phyloP scores from a whole-genome alignment of 805 yeast genomes.

The Candida ovalis region DNA sequence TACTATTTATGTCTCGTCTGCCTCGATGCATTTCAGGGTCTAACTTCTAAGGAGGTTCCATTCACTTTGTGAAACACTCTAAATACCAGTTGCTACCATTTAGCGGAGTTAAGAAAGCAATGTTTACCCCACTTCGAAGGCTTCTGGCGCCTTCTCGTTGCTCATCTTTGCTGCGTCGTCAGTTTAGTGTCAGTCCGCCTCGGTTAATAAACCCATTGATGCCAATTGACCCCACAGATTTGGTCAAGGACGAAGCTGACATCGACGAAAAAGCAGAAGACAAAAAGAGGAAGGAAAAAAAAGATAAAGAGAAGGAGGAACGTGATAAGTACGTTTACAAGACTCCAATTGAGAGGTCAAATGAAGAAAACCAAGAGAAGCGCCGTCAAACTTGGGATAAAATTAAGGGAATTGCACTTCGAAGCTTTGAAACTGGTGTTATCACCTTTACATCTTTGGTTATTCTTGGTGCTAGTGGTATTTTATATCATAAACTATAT shows the following conservation, averaged over 20 bases:
- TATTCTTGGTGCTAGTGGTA: conserved; percentile 68
- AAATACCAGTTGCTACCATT: neutral
- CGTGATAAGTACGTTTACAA: conserved; percentile 4
- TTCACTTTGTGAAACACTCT: too few species aligned
- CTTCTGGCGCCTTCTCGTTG: neutral
- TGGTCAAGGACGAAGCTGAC: conserved; percentile 26
- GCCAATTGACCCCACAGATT: conserved; percentile 40
- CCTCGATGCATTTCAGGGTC: too few species aligned
- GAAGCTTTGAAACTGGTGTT: conserved; percentile 63
- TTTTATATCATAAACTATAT: conserved; percentile 64
- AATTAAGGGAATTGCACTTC: conserved; percentile 26
- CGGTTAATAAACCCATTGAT: conserved; percentile 34
- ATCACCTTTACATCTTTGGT: conserved; percentile 67
- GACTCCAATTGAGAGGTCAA: neutral
- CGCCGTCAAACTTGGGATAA: conserved; percentile 11
- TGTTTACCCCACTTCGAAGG: neutral
- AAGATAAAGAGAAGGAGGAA: conserved; percentile 17
- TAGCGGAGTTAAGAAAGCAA: neutral
- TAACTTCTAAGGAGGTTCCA: too few species aligned
- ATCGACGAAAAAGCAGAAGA: conserved; percentile 27
- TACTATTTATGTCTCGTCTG: too few species aligned
- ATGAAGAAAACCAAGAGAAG: conserved; percentile 1
- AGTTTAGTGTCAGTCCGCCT: neutral
- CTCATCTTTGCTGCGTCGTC: neutral
- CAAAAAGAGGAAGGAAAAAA: conserved; percentile 27